Evolutionary conservation across 352 stramenopile genomes (phyloP).

Genomic region (Phytopythium helicoides): DNA sequence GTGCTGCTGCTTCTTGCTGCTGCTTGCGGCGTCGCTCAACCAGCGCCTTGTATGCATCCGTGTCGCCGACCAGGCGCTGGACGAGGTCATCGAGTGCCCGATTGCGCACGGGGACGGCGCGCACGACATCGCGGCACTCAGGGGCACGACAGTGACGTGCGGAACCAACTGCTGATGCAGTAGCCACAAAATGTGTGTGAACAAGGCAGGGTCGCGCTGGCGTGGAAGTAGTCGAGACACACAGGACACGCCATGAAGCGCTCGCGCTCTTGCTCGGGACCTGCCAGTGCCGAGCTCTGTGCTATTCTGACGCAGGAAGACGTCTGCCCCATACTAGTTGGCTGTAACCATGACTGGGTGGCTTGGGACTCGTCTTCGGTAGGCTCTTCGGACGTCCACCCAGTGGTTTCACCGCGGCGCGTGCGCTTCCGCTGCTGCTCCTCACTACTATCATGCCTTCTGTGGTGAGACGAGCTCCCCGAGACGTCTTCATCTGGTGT

Average conservation of each 20-base stretch:
- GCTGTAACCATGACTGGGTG: neutral
- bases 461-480: slow-evolving; percentile 19
- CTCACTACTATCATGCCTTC: slow-evolving; percentile 26
- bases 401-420: slow-evolving; percentile 17
- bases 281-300: slow-evolving; percentile 11
- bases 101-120: slow-evolving; percentile 71
- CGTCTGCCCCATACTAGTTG: neutral
- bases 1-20: slow-evolving; percentile 3
- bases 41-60: slow-evolving; percentile 51
- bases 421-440: slow-evolving; percentile 35
- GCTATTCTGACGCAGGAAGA: slow-evolving; percentile 13
- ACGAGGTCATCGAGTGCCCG: slow-evolving; percentile 81
- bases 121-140: slow-evolving; percentile 66
- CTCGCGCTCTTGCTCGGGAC: slow-evolving; percentile 40
- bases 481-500: slow-evolving; percentile 14
- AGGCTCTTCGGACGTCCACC: slow-evolving; percentile 13
- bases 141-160: slow-evolving; percentile 71
- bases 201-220: slow-evolving; percentile 72
- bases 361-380: neutral
- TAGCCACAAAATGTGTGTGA: slow-evolving; percentile 84
- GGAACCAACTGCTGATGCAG: slow-evolving; percentile 82
- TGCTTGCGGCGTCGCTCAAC: slow-evolving; percentile 25
- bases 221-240: slow-evolving; percentile 81
- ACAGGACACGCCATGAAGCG: slow-evolving; percentile 77
- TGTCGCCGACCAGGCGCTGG: slow-evolving; percentile 58